Base-by-base conservation (phyloP, 371 early-diverging fungal species). In the Rhizopus microsporus region DNA sequence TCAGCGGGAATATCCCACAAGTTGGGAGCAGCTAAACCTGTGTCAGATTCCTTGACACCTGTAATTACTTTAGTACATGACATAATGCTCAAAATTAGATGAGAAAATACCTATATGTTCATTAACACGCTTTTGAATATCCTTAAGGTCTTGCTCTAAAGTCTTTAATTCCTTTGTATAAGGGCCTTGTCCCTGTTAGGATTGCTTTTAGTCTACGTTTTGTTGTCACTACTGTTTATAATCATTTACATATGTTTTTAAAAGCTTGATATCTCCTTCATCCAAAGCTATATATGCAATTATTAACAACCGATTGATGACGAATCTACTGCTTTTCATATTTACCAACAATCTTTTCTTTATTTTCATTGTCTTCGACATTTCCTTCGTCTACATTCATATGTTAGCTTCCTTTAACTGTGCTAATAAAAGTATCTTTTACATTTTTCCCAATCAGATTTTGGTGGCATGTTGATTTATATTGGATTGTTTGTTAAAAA, bases 1-100 rank as follows among this genome's bases (percentile, higher is more conserved):
- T 99, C 99, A 16, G 95, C 98, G 51, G 95, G 93, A 38, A 99
- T 88, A 82, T 99, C 99, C 99, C 99, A 99, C 56, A 94, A 77
- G 71, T 93, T 93, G 35, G 99, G 99, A 42, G 99, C 98, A 3
- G 99, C 99, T 44, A 99, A 85, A 54, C 99, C 99, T 50, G 99
- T 99, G 73, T 99, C 99, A 23, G 95, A 93, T 82, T 99, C 99
- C 83, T 96, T 97, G 47, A 99, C 96, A 57, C 97, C 93, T 88
- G 58, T 51, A 29, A 34, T 15, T 15, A 16, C 10, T 52, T n/a
- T n/a, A 7, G 6, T 29, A 32, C 23, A 23, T 23, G 23, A 3
- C 33, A 16, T 9, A 45, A 40, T 46, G 23, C 23, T 23, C 2
- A 23, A 23, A 23, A 23, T 23, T 16, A 23, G 39, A 45, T 13